These are phyloP conservation scores for Coniferiporia sulphurascens DNA, from an alignment of 1,284 basidiomycete species.

Conservation along the genomic window DNA sequence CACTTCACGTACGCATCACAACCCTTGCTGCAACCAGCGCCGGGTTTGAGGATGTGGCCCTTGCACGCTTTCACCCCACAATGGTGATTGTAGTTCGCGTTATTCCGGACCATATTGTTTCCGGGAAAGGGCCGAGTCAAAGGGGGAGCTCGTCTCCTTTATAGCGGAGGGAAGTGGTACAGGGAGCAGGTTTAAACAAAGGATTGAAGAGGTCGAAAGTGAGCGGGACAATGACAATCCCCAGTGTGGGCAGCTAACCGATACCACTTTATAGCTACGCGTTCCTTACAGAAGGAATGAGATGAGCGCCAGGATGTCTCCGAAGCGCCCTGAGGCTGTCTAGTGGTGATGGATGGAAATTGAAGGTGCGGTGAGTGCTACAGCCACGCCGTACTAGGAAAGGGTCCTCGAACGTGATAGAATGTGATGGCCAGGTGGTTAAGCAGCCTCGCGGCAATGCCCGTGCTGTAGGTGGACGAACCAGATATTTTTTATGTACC, in stretches of 20 bases:
- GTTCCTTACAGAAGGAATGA: background rate
- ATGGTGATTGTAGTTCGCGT: slow-evolving; percentile 18
- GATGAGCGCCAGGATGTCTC: background rate
- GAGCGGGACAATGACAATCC: background rate
- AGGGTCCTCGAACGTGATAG: background rate
- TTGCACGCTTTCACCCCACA: slow-evolving; percentile 18
- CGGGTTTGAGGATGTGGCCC: slow-evolving; percentile 15
- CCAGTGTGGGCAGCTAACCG: background rate
- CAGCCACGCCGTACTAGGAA: background rate
- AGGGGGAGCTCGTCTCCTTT: background rate
- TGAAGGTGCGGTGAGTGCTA: background rate
- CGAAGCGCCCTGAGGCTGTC: background rate
- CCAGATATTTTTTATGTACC: too few relatives aligned
- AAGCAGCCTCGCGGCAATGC: background rate
- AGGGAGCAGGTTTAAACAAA: background rate
- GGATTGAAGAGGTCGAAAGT: background rate
- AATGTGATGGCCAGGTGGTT: background rate
- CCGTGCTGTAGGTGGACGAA: too few relatives aligned
- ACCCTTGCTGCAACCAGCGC: slow-evolving; percentile 14
- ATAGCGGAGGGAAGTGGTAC: background rate
- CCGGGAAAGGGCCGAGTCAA: background rate
- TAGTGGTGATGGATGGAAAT: background rate
- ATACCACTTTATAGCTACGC: background rate
- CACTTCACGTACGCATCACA: slow-evolving; percentile 17
- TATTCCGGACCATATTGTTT: slow-evolving; percentile 10